These are phyloP conservation scores for Seminavis robusta DNA, from an alignment of 108 stramenopile species.

Conservation along the genomic window DNA sequence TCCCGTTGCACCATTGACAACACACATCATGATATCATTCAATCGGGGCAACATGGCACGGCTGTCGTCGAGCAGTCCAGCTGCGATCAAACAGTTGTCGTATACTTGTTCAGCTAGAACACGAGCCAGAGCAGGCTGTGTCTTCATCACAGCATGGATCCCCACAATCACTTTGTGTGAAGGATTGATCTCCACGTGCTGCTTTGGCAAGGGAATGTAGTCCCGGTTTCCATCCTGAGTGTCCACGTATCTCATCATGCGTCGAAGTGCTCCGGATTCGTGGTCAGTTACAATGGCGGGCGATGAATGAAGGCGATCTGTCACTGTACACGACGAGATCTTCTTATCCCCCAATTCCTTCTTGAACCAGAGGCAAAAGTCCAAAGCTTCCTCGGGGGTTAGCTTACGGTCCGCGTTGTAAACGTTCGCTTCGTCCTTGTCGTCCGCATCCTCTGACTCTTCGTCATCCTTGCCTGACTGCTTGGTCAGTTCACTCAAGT, in stretches of 20 bases:
- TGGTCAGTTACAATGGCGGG: constrained; percentile 98
- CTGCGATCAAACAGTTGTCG: constrained; percentile 96
- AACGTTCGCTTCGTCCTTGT: not conserved
- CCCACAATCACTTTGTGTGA: constrained; percentile 91
- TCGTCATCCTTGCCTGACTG: constrained; percentile 31
- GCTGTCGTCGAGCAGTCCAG: constrained; percentile 95
- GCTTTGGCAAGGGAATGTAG: constrained; percentile 86
- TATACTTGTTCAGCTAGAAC: constrained; percentile 91
- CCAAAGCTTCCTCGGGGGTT: constrained; percentile 64
- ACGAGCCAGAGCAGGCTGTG: constrained; percentile 69
- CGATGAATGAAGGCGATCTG: constrained; percentile 78
- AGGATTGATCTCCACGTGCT: constrained; percentile 96
- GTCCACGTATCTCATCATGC: constrained; percentile 98
- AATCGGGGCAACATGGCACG: constrained; percentile 92
- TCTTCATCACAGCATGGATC: constrained; percentile 54
- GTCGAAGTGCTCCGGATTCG: constrained; percentile 92
- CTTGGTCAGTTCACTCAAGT: constrained; percentile 47
- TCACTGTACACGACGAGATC: constrained; percentile 79
- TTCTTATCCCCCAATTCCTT: constrained; percentile 54
- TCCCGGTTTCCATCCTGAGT: constrained; percentile 73
- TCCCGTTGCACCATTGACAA: constrained; percentile 82
- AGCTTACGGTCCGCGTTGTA: constrained; percentile 25
- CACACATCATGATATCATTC: constrained; percentile 80
- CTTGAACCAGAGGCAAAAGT: constrained; percentile 87
- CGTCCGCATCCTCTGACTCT: constrained; percentile 19